Evolutionary conservation across 1,139 yeast genomes (phyloP).

Genomic region (Wickerhamomyces sp.): DNA sequence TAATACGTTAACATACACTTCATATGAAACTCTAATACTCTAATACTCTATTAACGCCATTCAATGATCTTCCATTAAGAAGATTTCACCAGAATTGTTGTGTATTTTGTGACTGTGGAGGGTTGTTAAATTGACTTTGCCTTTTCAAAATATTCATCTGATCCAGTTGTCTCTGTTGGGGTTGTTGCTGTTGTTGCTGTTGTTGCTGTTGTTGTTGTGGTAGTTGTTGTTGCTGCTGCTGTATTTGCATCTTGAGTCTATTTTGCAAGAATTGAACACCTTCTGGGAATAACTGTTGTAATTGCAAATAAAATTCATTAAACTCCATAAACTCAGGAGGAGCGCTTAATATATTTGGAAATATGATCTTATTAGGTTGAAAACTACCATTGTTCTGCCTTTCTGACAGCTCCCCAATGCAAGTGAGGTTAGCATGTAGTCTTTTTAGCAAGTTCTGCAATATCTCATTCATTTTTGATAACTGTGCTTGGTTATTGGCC

Average conservation of each 20-base stretch:
- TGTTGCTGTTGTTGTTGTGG: conserved; percentile 8
- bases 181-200: conserved; percentile 4
- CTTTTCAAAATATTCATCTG: conserved; percentile 1
- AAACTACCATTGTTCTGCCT: conserved; percentile 16
- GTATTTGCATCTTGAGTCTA: conserved; percentile 9
- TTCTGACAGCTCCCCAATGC: conserved; percentile 25
- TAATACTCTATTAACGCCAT: no score
- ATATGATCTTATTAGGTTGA: conserved; percentile 13
- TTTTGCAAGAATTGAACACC: conserved; percentile 20
- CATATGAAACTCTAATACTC: no score
- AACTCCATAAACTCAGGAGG: conserved; percentile 23
- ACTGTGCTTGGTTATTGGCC: conserved; percentile 10
- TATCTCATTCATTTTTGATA: conserved; percentile 16
- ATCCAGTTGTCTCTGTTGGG: conserved; percentile 3
- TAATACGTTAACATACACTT: no score
- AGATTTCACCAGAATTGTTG: conserved; percentile 2
- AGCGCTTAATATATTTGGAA: conserved; percentile 20
- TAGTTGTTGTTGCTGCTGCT: conserved; percentile 6
- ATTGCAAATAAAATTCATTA: conserved; percentile 18
- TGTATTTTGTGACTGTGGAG: background rate
- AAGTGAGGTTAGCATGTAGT: conserved; percentile 24
- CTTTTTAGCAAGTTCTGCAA: conserved; percentile 22
- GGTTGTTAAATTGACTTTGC: conserved; percentile 3
- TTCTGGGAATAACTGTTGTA: conserved; percentile 24
- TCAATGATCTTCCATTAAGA: no score